Conservation (phyloP, 2,329 filamentous ascomycete species). For the Xylariaceae sp. region DNA sequence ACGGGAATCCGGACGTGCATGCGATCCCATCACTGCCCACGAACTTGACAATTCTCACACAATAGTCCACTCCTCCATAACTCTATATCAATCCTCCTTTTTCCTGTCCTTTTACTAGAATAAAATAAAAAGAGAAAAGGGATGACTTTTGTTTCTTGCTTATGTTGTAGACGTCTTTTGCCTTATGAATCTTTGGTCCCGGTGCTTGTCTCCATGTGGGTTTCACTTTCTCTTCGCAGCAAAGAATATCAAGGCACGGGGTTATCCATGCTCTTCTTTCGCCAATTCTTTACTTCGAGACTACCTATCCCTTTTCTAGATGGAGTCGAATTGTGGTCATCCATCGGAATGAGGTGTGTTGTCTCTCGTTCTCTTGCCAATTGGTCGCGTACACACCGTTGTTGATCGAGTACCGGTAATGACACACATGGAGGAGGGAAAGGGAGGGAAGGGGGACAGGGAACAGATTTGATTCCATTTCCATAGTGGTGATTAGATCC, state of each 20-base stretch:
- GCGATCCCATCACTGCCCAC: slow-evolving; percentile 5
- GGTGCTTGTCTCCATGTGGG: neutral
- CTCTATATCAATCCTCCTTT: neutral
- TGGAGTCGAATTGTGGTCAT: slow-evolving; percentile 2
- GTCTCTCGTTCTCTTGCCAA: slow-evolving; percentile 11
- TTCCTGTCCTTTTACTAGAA: neutral
- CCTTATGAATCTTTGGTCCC: neutral
- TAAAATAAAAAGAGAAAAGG: neutral
- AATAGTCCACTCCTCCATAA: slow-evolving; percentile 6
- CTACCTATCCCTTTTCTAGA: neutral
- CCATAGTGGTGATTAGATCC: slow-evolving; percentile 20
- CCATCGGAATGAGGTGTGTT: slow-evolving; percentile 8
- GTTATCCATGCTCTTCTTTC: slow-evolving; percentile 3
- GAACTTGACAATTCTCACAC: slow-evolving; percentile 1
- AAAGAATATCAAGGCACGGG: slow-evolving; percentile 11
- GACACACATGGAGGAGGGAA: slow-evolving; percentile 12
- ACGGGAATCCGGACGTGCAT: neutral
- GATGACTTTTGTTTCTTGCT: neutral
- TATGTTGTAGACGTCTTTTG: neutral
- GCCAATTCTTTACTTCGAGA: neutral
- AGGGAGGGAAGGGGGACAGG: neutral
- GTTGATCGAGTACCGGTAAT: slow-evolving; percentile 13
- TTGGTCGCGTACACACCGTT: slow-evolving; percentile 13
- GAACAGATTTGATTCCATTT: slow-evolving; percentile 6
- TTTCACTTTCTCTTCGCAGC: neutral